phyloP scores from a whole-genome alignment of 768 basidiomycete species.

The Amanita phalloides region DNA sequence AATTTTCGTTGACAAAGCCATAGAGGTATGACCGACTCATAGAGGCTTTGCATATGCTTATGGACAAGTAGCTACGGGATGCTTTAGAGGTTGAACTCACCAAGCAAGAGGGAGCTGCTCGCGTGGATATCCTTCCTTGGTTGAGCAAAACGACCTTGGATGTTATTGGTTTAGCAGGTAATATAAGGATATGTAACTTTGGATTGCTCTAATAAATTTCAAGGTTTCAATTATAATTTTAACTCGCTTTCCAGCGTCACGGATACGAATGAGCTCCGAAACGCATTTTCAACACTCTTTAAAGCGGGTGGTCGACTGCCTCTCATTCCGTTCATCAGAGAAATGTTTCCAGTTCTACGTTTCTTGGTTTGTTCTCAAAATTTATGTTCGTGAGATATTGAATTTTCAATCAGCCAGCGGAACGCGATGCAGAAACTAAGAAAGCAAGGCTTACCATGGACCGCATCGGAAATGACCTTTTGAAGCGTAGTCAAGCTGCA shows the following conservation, averaged over 20 bases:
- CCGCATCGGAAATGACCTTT: constrained; percentile 38
- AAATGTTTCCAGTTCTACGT: constrained; percentile 24
- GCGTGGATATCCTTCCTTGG: constrained; percentile 54
- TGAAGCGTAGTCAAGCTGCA: constrained; percentile 37
- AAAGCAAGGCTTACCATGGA: constrained; percentile 30
- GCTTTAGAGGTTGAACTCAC: constrained; percentile 27
- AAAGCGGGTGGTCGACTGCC: constrained; percentile 26
- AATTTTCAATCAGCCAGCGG: constrained; percentile 18
- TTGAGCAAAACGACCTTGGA: constrained; percentile 63
- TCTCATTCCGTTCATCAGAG: constrained; percentile 20
- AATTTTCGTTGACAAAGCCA: constrained; percentile 46
- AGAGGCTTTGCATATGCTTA: background rate
- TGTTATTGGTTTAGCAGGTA: constrained; percentile 63
- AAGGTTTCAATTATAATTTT: constrained; percentile 23
- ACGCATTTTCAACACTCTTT: constrained; percentile 44
- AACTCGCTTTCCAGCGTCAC: constrained; percentile 16
- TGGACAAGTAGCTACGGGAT: constrained; percentile 35
- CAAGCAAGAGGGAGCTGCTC: constrained; percentile 15
- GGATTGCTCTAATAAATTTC: background rate
- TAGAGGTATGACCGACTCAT: constrained; percentile 24
- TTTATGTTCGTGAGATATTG: background rate
- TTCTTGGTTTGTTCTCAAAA: constrained; percentile 22
- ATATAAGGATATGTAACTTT: constrained; percentile 15
- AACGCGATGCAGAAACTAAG: constrained; percentile 17
- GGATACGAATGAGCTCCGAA: constrained; percentile 37